phyloP scores from a whole-genome alignment of 164 flowering plant genomes.

The Umbilicus rupestris region DNA sequence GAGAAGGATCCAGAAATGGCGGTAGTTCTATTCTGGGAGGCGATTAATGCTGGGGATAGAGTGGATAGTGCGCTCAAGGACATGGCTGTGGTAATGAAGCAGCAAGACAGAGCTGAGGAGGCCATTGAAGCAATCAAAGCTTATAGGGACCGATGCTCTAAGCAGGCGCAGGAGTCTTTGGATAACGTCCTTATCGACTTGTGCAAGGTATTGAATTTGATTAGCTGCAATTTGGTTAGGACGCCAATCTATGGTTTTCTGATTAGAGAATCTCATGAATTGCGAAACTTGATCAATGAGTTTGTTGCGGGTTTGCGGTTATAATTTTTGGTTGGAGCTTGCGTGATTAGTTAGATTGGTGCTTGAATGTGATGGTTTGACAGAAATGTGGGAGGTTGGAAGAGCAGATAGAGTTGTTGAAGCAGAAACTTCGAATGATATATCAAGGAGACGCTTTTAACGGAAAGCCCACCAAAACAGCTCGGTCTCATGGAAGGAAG shows the following conservation, averaged over 20 bases:
- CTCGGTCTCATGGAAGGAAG: constrained; percentile 70
- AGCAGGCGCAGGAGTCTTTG: constrained; percentile 35
- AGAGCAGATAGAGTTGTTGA: constrained; percentile 48
- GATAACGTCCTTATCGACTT: constrained; percentile 46
- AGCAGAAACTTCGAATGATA: constrained; percentile 45
- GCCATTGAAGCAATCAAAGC: constrained; percentile 52
- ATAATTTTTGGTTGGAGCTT: background rate
- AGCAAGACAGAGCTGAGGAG: constrained; percentile 33
- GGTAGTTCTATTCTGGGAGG: constrained; percentile 40
- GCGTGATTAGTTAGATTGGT: background rate
- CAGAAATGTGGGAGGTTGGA: constrained; percentile 62
- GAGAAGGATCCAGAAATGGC: constrained; percentile 39
- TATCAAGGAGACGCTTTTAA: constrained; percentile 56
- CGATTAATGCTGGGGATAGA: constrained; percentile 46
- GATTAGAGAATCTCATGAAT: too few species aligned
- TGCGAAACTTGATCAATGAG: too few species aligned
- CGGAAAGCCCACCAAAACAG: constrained; percentile 60
- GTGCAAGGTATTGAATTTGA: constrained; percentile 25
- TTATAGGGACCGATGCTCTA: constrained; percentile 34
- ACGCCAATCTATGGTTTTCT: background rate
- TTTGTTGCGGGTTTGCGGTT: too few species aligned
- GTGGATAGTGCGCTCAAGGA: constrained; percentile 51
- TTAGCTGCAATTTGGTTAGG: background rate
- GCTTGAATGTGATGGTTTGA: background rate
- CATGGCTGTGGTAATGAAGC: constrained; percentile 58